Evolutionary conservation across 192 early-diverging fungal species (phyloP).

Genomic region (Globomyces pollinis-pini): DNA sequence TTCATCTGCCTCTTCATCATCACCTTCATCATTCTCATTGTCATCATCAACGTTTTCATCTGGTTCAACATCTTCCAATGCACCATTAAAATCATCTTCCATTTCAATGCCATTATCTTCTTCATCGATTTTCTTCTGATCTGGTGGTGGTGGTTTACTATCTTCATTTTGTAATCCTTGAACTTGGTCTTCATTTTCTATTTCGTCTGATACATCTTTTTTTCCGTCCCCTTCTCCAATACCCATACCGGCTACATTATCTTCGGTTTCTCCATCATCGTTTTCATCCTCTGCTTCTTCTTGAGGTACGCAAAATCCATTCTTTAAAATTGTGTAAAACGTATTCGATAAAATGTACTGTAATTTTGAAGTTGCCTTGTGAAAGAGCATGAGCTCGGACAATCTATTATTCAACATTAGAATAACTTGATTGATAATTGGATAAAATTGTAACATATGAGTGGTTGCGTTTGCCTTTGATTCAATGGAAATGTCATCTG

Average conservation of each 20-base stretch:
- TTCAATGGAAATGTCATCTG: too few relatives aligned
- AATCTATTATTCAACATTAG: slow-evolving; percentile 36
- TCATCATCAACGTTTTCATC: slow-evolving; percentile 59
- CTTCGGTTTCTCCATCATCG: slow-evolving; percentile 34
- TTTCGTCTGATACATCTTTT: slow-evolving; percentile 95
- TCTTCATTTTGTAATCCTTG: slow-evolving; percentile 76
- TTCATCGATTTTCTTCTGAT: slow-evolving; percentile 57
- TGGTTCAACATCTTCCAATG: slow-evolving; percentile 74
- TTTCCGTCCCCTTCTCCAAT: slow-evolving; percentile 91
- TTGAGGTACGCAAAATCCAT: slow-evolving; percentile 82
- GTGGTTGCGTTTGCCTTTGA: too few relatives aligned
- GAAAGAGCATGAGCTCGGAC: slow-evolving; percentile 32
- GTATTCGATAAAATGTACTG: slow-evolving; percentile 62
- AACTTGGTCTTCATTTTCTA: slow-evolving; percentile 95
- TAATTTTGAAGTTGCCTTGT: slow-evolving; percentile 67
- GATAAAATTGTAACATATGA: neutral
- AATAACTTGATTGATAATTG: slow-evolving; percentile 26
- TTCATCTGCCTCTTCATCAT: slow-evolving; percentile 73
- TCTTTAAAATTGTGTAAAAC: slow-evolving; percentile 61
- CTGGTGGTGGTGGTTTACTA: slow-evolving; percentile 40
- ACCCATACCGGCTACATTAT: slow-evolving; percentile 53
- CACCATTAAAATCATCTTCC: slow-evolving; percentile 93
- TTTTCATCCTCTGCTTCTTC: slow-evolving; percentile 53
- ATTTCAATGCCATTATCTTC: slow-evolving; percentile 92
- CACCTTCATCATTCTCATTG: slow-evolving; percentile 64